Evolutionary conservation across 192 early-diverging fungal genomes (phyloP).

Genomic region (Coemansia erecta): DNA sequence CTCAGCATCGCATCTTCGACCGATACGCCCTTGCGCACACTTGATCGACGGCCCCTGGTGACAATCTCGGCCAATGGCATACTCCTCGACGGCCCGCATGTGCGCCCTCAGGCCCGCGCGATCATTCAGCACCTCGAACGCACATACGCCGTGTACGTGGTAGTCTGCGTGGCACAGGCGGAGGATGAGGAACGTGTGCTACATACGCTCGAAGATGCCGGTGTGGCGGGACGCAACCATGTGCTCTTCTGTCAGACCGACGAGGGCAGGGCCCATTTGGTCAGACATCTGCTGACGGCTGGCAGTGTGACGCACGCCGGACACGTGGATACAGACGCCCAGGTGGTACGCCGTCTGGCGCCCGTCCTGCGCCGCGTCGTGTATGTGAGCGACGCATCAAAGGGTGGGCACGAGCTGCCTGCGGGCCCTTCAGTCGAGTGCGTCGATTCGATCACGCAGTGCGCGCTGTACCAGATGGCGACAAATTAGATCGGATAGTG

Average conservation of each 20-base stretch:
- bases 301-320: conserved; percentile 13
- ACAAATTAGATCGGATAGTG: too few species aligned
- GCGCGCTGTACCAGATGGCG: background rate
- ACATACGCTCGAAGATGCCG: conserved; percentile 4
- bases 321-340: conserved; percentile 31
- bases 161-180: conserved; percentile 11
- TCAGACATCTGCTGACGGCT: conserved; percentile 31
- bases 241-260: conserved; percentile 46
- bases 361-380: conserved; percentile 20
- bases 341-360: conserved; percentile 22
- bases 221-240: conserved; percentile 1
- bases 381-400: conserved; percentile 2
- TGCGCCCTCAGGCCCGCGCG: background rate
- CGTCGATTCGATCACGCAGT: too few species aligned
- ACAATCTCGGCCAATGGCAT: conserved; percentile 36
- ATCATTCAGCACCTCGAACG: conserved; percentile 8
- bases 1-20: too few species aligned
- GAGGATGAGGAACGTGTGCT: background rate
- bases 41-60: background rate
- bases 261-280: conserved; percentile 42
- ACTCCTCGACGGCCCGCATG: conserved; percentile 13
- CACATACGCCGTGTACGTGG: conserved; percentile 23
- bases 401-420: background rate
- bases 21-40: background rate
- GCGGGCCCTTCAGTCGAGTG: background rate